Evolutionary conservation across 2,329 filamentous ascomycete genomes (phyloP).

Genomic region (Raffaelea ambrosiae): DNA sequence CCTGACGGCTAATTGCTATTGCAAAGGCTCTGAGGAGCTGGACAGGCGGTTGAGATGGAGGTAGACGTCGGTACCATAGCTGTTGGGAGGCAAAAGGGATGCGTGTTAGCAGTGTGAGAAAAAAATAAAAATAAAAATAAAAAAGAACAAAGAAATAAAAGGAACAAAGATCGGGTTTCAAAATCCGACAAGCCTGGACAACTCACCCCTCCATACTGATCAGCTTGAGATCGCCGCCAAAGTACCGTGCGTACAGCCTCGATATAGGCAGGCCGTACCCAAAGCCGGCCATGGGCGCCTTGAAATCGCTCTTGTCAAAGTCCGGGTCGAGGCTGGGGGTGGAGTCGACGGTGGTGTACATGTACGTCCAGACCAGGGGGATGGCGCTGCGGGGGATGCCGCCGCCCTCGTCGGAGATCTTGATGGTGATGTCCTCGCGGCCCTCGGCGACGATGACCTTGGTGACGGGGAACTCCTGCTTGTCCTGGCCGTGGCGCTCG

Average conservation of each 20-base stretch:
- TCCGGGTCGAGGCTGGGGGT: constrained; percentile 93
- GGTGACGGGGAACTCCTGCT: constrained; percentile 90
- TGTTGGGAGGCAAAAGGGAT: constrained; percentile 25
- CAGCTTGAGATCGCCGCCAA: constrained; percentile 91
- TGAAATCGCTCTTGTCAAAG: constrained; percentile 98
- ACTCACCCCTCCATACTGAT: constrained; percentile 99
- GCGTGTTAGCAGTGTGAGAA: constrained; percentile 4
- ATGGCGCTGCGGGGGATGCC: constrained; percentile 90
- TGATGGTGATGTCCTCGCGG: constrained; percentile 98
- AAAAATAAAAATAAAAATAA: not conserved
- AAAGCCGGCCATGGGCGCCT: constrained; percentile 97
- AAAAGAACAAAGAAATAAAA: not conserved
- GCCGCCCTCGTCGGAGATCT: constrained; percentile 92
- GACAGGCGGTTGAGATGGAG: constrained; percentile 94
- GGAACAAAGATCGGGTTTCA: not conserved
- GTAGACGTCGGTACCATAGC: constrained; percentile 97
- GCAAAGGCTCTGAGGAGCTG: constrained; percentile 89
- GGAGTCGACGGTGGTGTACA: constrained; percentile 98
- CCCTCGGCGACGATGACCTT: constrained; percentile 97
- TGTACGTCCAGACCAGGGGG: constrained; percentile 98
- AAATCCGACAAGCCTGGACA: not conserved
- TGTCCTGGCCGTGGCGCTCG: constrained; percentile 88
- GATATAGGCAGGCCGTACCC: constrained; percentile 97
- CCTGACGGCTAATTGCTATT: constrained; percentile 91
- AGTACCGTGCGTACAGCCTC: constrained; percentile 89